Evolutionary conservation across 164 flowering plant genomes (phyloP).

Genomic region (Euptelea pleiosperma): DNA sequence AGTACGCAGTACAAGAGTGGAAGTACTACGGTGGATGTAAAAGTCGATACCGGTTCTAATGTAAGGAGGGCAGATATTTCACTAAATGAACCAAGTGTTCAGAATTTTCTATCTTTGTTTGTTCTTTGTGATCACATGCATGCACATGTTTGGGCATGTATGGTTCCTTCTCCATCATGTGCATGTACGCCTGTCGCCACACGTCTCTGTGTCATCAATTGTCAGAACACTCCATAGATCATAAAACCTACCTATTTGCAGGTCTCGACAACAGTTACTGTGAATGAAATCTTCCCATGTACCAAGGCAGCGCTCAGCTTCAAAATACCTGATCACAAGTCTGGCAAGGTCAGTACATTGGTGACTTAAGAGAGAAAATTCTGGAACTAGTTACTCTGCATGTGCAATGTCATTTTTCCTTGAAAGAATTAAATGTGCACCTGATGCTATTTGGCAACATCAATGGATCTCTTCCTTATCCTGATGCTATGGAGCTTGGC

Average conservation of each 20-base stretch:
- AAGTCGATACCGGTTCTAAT: conserved; percentile 67
- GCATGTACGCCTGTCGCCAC: too few species aligned
- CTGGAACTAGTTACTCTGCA: too few species aligned
- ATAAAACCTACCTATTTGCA: conserved; percentile 23
- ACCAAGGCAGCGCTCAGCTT: conserved; percentile 53
- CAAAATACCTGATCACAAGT: conserved; percentile 72
- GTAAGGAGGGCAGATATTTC: conserved; percentile 38
- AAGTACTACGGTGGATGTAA: conserved; percentile 57
- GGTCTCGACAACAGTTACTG: conserved; percentile 66
- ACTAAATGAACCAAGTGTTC: background rate
- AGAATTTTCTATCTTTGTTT: background rate
- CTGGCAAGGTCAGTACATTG: conserved; percentile 61
- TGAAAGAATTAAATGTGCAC: too few species aligned
- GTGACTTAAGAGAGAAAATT: background rate
- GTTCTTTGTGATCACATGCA: background rate
- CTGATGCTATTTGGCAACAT: too few species aligned
- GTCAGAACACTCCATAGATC: too few species aligned
- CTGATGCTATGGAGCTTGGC: too few species aligned
- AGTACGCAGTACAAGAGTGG: conserved; percentile 52
- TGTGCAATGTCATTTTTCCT: too few species aligned
- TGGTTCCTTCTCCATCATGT: background rate
- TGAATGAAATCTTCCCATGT: conserved; percentile 40
- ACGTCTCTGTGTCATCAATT: too few species aligned
- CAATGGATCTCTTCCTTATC: too few species aligned
- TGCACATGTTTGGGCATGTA: conserved; percentile 5